These are phyloP conservation scores for Lentinus tigrinus DNA, from an alignment of 768 basidiomycete species.

Conservation along the genomic window DNA sequence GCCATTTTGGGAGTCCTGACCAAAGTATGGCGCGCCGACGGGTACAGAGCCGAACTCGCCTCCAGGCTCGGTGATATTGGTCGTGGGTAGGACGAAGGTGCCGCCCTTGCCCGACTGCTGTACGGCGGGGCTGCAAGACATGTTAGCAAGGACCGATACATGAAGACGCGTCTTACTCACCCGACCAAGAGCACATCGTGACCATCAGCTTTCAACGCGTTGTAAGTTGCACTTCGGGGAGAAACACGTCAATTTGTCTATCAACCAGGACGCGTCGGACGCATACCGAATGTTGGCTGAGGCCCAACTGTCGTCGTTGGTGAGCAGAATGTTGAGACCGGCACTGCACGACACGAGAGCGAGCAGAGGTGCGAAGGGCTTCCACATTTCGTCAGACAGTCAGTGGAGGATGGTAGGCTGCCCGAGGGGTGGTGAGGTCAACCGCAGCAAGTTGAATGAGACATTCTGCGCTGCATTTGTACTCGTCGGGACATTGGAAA, in stretches of 20 bases:
- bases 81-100: slow-evolving; percentile 29
- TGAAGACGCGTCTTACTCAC: slow-evolving; percentile 13
- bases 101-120: slow-evolving; percentile 34
- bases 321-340: slow-evolving; percentile 30
- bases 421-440: background rate
- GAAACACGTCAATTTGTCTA: background rate
- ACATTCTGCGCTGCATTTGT: background rate
- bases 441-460: background rate
- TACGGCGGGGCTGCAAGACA: slow-evolving; percentile 25
- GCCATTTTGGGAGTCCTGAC: slow-evolving; percentile 24
- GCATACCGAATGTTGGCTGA: slow-evolving; percentile 32
- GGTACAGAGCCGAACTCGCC: slow-evolving; percentile 31
- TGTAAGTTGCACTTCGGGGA: slow-evolving; percentile 25
- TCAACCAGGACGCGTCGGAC: background rate
- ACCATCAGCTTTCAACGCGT: slow-evolving; percentile 26
- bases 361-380: slow-evolving; percentile 1
- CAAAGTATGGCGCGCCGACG: slow-evolving; percentile 32
- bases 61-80: slow-evolving; percentile 31
- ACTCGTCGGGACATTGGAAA: background rate
- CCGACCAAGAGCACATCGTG: slow-evolving; percentile 32
- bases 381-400: slow-evolving; percentile 2
- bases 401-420: background rate
- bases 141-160: background rate
- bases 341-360: slow-evolving; percentile 12
- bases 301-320: slow-evolving; percentile 35